Conservation (phyloP, 2,329 filamentous ascomycete species). For the Arthrobotrys conoides region DNA sequence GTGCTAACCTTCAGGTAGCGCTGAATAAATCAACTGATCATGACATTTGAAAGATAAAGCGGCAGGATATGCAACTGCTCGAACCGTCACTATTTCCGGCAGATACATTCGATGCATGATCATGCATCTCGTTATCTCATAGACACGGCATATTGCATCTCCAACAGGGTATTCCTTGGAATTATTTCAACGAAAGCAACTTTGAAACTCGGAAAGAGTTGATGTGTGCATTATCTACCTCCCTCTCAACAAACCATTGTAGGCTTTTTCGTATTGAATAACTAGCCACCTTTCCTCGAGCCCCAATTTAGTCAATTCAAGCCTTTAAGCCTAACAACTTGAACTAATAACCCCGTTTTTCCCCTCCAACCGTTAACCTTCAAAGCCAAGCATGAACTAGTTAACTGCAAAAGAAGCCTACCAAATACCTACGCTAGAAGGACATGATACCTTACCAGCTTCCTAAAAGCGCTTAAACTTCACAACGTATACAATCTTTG, state of each 20-base stretch:
- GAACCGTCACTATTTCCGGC: slow-evolving; percentile 6
- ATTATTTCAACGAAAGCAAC: neutral
- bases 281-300: neutral
- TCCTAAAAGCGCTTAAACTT: slow-evolving; percentile 36
- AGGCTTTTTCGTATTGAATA: neutral
- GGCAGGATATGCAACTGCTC: neutral
- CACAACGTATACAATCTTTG: neutral
- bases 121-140: neutral
- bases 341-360: neutral
- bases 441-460: slow-evolving; percentile 36
- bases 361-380: neutral
- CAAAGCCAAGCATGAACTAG: slow-evolving; percentile 7
- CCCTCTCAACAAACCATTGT: neutral
- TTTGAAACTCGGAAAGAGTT: slow-evolving; percentile 1
- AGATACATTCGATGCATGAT: slow-evolving; percentile 9
- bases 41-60: neutral
- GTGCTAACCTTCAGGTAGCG: neutral
- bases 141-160: slow-evolving; percentile 26
- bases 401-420: slow-evolving; percentile 18
- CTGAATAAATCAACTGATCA: slow-evolving; percentile 17
- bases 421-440: slow-evolving; percentile 29
- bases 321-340: neutral
- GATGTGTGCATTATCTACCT: neutral
- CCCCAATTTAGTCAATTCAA: neutral
- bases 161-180: slow-evolving; percentile 14